phyloP scores from a whole-genome alignment of 1,284 basidiomycete species.

The Amylostereum chailletii region DNA sequence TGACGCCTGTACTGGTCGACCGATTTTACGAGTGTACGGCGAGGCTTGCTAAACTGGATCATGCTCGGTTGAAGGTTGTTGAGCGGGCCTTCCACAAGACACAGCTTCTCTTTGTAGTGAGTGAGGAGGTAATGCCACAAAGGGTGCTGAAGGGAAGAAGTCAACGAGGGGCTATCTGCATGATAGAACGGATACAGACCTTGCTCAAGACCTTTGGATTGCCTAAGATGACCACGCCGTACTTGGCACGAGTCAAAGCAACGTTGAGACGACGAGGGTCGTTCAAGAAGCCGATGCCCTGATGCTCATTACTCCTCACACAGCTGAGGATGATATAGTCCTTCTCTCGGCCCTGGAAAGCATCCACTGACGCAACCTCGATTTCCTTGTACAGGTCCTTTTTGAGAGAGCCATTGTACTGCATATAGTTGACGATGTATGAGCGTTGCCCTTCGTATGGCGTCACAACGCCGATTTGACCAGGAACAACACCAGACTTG shows the following conservation, averaged over 20 bases:
- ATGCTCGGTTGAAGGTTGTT: constrained; percentile 96
- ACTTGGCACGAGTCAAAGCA: constrained; percentile 94
- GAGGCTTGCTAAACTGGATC: constrained; percentile 98
- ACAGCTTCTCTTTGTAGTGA: constrained; percentile 95
- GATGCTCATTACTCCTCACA: constrained; percentile 99
- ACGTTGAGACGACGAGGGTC: constrained; percentile 97
- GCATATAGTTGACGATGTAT: constrained; percentile 99
- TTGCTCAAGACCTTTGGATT: constrained; percentile 99
- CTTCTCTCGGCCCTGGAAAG: constrained; percentile 99
- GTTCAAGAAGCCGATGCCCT: constrained; percentile 98
- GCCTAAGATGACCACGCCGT: constrained; percentile 95
- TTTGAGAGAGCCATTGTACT: constrained; percentile 95
- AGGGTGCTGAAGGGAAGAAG: constrained; percentile 61
- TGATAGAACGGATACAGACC: constrained; percentile 37
- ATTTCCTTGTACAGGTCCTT: constrained; percentile 99
- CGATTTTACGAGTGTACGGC: constrained; percentile 75
- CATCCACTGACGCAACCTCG: constrained; percentile 97
- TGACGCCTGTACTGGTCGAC: constrained; percentile 89
- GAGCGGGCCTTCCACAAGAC: constrained; percentile 93
- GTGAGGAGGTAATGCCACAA: constrained; percentile 98
- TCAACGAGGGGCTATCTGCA: constrained; percentile 8
- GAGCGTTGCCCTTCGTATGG: constrained; percentile 99
- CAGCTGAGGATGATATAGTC: constrained; percentile 99
- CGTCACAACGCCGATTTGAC: constrained; percentile 96
- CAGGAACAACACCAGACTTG: constrained; percentile 94